Base-by-base conservation (phyloP, 495 filamentous ascomycete genomes). In the Daldinia bambusicola region DNA sequence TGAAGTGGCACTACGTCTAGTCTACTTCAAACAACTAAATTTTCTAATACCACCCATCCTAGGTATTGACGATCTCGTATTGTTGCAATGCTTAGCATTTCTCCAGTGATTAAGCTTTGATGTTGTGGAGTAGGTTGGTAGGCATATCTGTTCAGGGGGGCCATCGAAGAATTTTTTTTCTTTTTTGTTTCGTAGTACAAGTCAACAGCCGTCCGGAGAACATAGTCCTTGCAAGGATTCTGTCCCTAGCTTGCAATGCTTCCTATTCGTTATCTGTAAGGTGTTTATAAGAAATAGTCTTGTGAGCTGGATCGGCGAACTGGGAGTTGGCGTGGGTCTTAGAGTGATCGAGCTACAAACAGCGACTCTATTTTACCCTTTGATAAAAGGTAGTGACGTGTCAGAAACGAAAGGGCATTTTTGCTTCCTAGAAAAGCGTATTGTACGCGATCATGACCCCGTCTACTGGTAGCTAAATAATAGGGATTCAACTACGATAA, bases 11-110 rank as follows among this genome's bases (percentile, higher is more conserved):
- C 14, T 41, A 6, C 26, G 18, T 36, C 34, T 34, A 45, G 38
- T 63, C 16, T 45, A 69, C 37, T 26, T 55, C 53, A 59, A 63
- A 63, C 60, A 0, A 8, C 60, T 59, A 37, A 30, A 9, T 13
- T 6, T 18, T 55, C 55, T 13, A 16, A 37, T 59, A 16, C 4
- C 13, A 53, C 59, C 20, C 13, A 53, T 48, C 60, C 43, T 48
- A 26, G 41, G 32, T 10, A 7, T 6, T 8, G 26, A 51, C 14
- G 10, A 58, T 43, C 45, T 43, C 37, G 43, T 55, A 55, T 22
- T 48, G 18, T 22, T 48, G 6, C 30, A 12, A 48, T 48, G 20
- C 53, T 38, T 5, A 48, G 43, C 22, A 20, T 48, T 48, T 48
- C 2, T 12, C 9, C 10, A 12, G 18, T 8, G 20, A 10, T 13